Evolutionary conservation across 306 rosid species (phyloP), one percentile per base, ranked within the genome.

Genomic region (cucumber (Cucumis sativus)): DNA sequence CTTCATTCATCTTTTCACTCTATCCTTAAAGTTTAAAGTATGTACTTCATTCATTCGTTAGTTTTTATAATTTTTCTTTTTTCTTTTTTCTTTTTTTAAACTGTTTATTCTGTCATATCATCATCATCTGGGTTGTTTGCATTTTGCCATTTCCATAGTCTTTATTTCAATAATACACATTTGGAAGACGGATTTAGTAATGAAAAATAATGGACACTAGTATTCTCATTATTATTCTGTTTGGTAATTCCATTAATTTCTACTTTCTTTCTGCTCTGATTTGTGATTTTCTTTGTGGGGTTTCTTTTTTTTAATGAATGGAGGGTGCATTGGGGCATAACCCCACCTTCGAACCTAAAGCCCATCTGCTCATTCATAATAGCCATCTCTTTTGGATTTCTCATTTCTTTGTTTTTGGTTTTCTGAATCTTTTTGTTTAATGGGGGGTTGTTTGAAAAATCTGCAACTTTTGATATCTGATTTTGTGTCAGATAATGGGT

Each of bases 61-160:
- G 37, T 33, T 47, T 47, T 52, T 52, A 52, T 52, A 6, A 16
- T 67, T 25, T 51, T 51, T 40, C 4, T 10, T 21, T 21, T 2
- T 28, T 28, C 2, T 67, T 25, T 51, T 49, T n/a, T 3, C 4
- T 21, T 21, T 21, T 47, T 8, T 33, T 9, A 75, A 75, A n/a
- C 67, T 83, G 86, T 63, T 71, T 78, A 20, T 67, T 78, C 76
- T 77, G 61, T 78, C 86, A 70, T 91, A 62, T 80, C 86, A 81
- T 80, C 86, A 81, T 87, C 83, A 81, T 80, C 83, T 82, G 85
- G 82, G 82, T 85, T 85, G 82, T 79, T 81, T 79, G 79, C 78
- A 65, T 55, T 65, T 63, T 63, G 67, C 17, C 17, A 47, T 82
- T 75, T 58, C 57, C 74, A 70, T 70, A 25, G 17, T 25, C 43